Evolutionary conservation across 108 stramenopile species (phyloP), one percentile per base, ranked within the genome.

Genomic region (Nitzschia inconspicua): DNA sequence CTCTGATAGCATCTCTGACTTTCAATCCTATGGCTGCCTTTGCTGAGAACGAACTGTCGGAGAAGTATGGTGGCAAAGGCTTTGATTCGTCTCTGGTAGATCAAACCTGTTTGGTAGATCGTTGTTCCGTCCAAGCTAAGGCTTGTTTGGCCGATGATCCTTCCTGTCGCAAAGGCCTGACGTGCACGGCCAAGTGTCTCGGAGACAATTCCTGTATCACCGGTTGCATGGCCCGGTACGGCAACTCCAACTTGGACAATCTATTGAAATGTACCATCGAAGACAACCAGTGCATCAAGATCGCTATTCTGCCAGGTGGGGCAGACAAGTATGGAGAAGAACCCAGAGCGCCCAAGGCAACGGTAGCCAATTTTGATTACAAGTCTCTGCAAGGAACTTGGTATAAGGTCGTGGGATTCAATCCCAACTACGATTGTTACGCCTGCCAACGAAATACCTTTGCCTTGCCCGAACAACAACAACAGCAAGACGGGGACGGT

Each of bases 351-450:
- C 95, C 95, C 22, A 78, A 83, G 4, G 83, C 86, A 7, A 93
- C 91, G 18, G 79, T 86, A 29, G 48, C 58, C n/a, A 77, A 80
- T 52, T 96, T 98, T 72, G 83, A 96, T 49, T 43, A 86, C 25
- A 63, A 57, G 16, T 61, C 72, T 30, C 83, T 98, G 79, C 85
- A 93, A 59, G 97, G 97, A 2, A 76, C 70, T 13, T 98, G 97
- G 97, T 98, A 89, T 77, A 98, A 98, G 79, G 94, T 96, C 0
- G 90, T 89, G 50, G 97, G 97, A 24, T 93, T 85, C 78, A 95
- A 98, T 77, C 86, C 93, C 55, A 94, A 95, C 69, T 98, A 98
- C 73, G 97, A 98, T 73, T 96, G 95, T 63, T 98, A 96, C 56
- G 94, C 95, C 51, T 98, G 97, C 70, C 97, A 98, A 62, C 80